phyloP scores from a whole-genome alignment of 2,329 filamentous ascomycete species.

The Alternaria sp. region DNA sequence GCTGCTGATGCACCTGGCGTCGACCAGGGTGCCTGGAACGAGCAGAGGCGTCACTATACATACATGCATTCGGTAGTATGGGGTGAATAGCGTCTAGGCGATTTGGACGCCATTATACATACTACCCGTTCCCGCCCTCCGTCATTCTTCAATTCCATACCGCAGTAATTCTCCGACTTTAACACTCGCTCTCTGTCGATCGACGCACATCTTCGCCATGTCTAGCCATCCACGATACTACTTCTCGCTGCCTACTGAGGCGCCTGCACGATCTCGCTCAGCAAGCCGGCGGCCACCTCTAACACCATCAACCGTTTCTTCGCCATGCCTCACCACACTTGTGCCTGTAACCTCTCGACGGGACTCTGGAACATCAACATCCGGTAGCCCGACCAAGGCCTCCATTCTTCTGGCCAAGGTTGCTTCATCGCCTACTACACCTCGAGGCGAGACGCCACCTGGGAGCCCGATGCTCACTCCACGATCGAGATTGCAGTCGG shows the following conservation, averaged over 20 bases:
- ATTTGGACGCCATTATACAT: slow-evolving; percentile 37
- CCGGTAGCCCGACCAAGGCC: slow-evolving; percentile 51
- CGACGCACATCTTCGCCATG: slow-evolving; percentile 35
- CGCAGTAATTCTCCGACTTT: slow-evolving; percentile 20
- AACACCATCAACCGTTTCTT: slow-evolving; percentile 54
- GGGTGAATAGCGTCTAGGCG: slow-evolving; percentile 49
- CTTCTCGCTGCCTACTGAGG: slow-evolving; percentile 47
- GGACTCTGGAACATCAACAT: slow-evolving; percentile 47
- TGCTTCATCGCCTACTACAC: slow-evolving; percentile 50
- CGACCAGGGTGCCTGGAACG: slow-evolving; percentile 39
- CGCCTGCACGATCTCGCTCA: slow-evolving; percentile 43
- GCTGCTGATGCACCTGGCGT: slow-evolving; percentile 45
- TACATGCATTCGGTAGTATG: slow-evolving; percentile 41
- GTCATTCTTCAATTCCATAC: slow-evolving; percentile 22
- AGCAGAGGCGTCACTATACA: slow-evolving; percentile 39
- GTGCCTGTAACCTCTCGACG: slow-evolving; percentile 48
- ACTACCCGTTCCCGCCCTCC: slow-evolving; percentile 28
- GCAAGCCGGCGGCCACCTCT: slow-evolving; percentile 52
- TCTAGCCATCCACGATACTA: slow-evolving; percentile 45
- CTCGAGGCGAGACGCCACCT: slow-evolving; percentile 44
- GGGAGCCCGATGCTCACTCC: slow-evolving; percentile 40
- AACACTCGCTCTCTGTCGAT: slow-evolving; percentile 13
- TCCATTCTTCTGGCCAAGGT: slow-evolving; percentile 53
- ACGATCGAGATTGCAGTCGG: slow-evolving; percentile 35
- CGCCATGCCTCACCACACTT: slow-evolving; percentile 52